These are phyloP conservation scores for Kwoniella shivajii DNA, from an alignment of 1,284 basidiomycete genomes.

Conservation along the genomic window DNA sequence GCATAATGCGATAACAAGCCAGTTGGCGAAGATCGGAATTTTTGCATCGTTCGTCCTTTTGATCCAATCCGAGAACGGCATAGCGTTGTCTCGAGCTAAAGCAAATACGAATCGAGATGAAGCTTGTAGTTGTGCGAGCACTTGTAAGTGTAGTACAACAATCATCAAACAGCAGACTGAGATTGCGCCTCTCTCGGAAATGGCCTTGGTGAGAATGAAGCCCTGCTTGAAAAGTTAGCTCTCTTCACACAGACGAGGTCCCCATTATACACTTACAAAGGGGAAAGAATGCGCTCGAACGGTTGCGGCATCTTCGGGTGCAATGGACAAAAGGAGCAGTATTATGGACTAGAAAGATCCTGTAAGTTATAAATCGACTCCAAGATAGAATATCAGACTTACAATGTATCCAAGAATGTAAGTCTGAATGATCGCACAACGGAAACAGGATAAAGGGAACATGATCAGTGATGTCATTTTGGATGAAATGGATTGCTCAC, in stretches of 20 bases:
- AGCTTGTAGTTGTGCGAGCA: constrained; percentile 51
- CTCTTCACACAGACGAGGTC: background rate
- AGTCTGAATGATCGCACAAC: constrained; percentile 22
- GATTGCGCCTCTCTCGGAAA: constrained; percentile 38
- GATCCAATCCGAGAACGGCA: constrained; percentile 48
- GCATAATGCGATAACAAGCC: constrained; percentile 40
- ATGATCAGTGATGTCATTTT: background rate
- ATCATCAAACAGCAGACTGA: constrained; percentile 41
- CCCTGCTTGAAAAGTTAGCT: constrained; percentile 26
- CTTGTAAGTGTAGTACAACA: constrained; percentile 42
- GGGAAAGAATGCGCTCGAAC: constrained; percentile 41
- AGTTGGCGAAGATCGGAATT: constrained; percentile 47
- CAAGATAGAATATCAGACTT: constrained; percentile 5
- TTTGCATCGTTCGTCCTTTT: constrained; percentile 40
- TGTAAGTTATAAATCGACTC: background rate
- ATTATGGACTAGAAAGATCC: constrained; percentile 39
- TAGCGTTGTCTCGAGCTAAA: constrained; percentile 50
- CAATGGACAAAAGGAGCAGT: constrained; percentile 45
- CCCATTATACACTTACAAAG: constrained; percentile 32
- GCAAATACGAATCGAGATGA: constrained; percentile 53
- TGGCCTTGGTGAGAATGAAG: constrained; percentile 44
- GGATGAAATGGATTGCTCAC: constrained; percentile 19
- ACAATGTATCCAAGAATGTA: constrained; percentile 51
- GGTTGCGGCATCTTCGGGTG: constrained; percentile 32
- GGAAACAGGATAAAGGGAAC: too few species aligned